Evolutionary conservation across 345 rosid genomes (phyloP).

Genomic region (Ceriops tagal): DNA sequence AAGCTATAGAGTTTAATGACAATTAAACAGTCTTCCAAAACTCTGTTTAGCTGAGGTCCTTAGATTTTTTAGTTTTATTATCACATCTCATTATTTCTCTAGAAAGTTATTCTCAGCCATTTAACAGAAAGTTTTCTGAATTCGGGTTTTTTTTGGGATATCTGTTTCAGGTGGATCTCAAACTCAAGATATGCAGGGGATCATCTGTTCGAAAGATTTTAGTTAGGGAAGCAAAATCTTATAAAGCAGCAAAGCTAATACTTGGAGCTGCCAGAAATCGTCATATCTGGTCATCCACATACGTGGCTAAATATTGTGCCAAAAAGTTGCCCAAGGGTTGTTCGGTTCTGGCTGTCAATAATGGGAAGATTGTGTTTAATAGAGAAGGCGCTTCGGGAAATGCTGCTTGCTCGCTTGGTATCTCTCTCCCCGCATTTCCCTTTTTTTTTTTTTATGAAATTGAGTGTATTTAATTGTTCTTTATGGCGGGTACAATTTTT

Average conservation of each 20-base stretch:
- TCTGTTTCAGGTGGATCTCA: constrained; percentile 32
- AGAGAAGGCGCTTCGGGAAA: constrained; percentile 6
- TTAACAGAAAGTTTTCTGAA: background rate
- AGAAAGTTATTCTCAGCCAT: background rate
- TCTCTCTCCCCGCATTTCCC: too few species aligned
- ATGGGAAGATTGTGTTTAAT: constrained; percentile 31
- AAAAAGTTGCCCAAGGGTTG: constrained; percentile 24
- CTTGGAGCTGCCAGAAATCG: constrained; percentile 21
- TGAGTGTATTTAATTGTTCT: background rate
- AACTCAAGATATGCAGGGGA: constrained; percentile 33
- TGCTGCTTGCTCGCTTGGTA: too few species aligned
- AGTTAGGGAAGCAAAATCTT: constrained; percentile 29
- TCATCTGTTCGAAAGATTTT: constrained; percentile 22
- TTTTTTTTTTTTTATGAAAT: background rate
- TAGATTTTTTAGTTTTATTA: background rate
- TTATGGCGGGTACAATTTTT: background rate
- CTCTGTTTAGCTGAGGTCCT: too few species aligned
- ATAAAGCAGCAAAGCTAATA: constrained; percentile 19
- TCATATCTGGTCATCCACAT: constrained; percentile 22
- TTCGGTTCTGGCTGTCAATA: constrained; percentile 24
- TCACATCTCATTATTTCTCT: background rate
- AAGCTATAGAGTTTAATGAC: background rate
- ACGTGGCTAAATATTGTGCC: constrained; percentile 28
- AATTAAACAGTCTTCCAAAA: too few species aligned
- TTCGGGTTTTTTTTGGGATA: constrained; percentile 5